A percentile compares a stretch with the other conserved stretches of the same genome.
Conservation (phyloP, 1,284 basidiomycete genomes). For the Psilocybe mexicana region DNA sequence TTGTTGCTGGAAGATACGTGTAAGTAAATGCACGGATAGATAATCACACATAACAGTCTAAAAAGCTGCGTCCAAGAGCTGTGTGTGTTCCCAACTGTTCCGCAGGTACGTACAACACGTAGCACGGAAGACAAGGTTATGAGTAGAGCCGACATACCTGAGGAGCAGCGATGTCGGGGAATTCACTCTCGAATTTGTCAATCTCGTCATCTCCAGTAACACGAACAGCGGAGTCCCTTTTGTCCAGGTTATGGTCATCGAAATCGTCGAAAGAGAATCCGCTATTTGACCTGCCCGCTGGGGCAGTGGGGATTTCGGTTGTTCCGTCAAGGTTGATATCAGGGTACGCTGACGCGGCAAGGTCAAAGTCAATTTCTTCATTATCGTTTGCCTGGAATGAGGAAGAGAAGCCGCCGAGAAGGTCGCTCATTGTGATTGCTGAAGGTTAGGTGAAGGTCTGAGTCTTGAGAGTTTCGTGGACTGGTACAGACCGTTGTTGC, state of each 20-base stretch:
- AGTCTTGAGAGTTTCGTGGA: background rate
- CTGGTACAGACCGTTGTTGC: background rate
- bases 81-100: background rate
- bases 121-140: background rate
- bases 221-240: constrained; percentile 55
- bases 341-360: constrained; percentile 81
- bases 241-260: constrained; percentile 42
- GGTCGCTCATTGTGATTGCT: constrained; percentile 22
- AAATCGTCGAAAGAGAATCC: constrained; percentile 71
- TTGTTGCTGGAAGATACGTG: constrained; percentile 15
- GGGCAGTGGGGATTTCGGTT: constrained; percentile 37
- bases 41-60: background rate
- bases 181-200: constrained; percentile 89
- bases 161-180: constrained; percentile 78
- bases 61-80: background rate
- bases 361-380: constrained; percentile 75
- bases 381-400: constrained; percentile 20
- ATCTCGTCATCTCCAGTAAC: constrained; percentile 88
- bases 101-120: background rate
- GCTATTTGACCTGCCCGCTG: constrained; percentile 28
- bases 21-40: constrained; percentile 5
- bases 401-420: constrained; percentile 29
- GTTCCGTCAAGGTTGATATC: constrained; percentile 78
- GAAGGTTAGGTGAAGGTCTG: background rate
- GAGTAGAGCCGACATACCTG: constrained; percentile 42